Conservation (phyloP, 1,139 yeast species). For the Debaryomyces nepalensis region DNA sequence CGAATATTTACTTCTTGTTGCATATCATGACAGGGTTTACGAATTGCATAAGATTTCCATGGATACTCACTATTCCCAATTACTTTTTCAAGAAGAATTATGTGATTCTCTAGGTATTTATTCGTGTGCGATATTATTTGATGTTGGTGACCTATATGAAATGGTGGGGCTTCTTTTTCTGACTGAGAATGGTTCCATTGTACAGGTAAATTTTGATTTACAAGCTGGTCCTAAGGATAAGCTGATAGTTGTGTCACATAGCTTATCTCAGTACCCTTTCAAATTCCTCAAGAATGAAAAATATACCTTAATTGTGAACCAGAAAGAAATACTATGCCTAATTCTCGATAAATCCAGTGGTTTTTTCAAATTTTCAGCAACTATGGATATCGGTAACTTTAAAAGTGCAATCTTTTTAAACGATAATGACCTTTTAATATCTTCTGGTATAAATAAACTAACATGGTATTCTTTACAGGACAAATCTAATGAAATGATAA, state of each 20-base stretch:
- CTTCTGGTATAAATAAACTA: constrained; percentile 1
- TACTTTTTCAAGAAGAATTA: constrained; percentile 13
- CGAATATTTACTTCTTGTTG: constrained; percentile 18
- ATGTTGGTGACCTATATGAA: not conserved
- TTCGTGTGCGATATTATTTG: constrained; percentile 11
- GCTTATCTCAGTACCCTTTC: constrained; percentile 21
- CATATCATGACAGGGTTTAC: constrained; percentile 23
- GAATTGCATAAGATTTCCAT: constrained; percentile 16
- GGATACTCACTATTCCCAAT: constrained; percentile 11
- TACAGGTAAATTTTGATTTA: constrained; percentile 19
- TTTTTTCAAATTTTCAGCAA: constrained; percentile 15
- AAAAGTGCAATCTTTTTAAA: constrained; percentile 19
- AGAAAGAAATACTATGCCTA: constrained; percentile 11
- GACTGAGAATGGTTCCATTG: constrained; percentile 21
- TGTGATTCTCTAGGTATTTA: constrained; percentile 1
- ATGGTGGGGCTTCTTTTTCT: constrained; percentile 22
- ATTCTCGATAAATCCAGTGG: constrained; percentile 6
- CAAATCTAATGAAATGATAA: constrained; percentile 12
- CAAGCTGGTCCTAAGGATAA: not conserved
- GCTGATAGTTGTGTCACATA: constrained; percentile 10
- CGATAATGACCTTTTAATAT: constrained; percentile 4
- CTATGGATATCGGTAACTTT: constrained; percentile 11
- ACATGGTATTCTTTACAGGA: not conserved
- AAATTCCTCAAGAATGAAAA: constrained; percentile 17
- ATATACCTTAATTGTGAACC: constrained; percentile 20